Conservation (phyloP, 108 stramenopile species). For the Seminavis robusta region DNA sequence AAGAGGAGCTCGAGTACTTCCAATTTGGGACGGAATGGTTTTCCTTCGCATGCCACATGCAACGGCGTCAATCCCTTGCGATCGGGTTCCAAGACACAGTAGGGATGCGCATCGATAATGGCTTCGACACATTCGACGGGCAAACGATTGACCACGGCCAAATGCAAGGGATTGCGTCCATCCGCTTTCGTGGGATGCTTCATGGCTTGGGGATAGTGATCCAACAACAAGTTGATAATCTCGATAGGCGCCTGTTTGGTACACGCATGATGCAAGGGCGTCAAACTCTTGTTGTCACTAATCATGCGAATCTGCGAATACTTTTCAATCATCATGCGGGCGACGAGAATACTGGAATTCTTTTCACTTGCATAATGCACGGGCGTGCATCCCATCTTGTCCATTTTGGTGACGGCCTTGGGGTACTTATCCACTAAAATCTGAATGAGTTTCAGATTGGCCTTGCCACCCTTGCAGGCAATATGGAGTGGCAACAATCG, state of each 20-base stretch:
- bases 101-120: too few relatives aligned
- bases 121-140: too few relatives aligned
- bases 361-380: background rate
- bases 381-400: background rate
- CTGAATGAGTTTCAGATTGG: background rate
- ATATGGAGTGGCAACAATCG: background rate
- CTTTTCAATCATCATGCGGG: too few relatives aligned
- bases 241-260: background rate
- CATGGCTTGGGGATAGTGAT: background rate
- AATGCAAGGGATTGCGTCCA: too few relatives aligned
- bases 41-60: conserved; percentile 1
- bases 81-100: too few relatives aligned
- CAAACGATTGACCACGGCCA: too few relatives aligned
- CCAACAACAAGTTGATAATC: background rate
- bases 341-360: too few relatives aligned
- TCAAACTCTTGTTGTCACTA: too few relatives aligned
- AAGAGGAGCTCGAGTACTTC: too few relatives aligned
- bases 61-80: conserved; percentile 1
- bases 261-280: conserved; percentile 2
- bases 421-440: background rate
- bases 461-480: background rate
- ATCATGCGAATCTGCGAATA: too few relatives aligned
- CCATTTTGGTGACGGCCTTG: background rate
- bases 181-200: too few relatives aligned
- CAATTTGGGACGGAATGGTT: too few relatives aligned